Evolutionary conservation across 1,139 yeast species (phyloP), one percentile per base, ranked within the genome.

Genomic region (Ashbya aceris): DNA sequence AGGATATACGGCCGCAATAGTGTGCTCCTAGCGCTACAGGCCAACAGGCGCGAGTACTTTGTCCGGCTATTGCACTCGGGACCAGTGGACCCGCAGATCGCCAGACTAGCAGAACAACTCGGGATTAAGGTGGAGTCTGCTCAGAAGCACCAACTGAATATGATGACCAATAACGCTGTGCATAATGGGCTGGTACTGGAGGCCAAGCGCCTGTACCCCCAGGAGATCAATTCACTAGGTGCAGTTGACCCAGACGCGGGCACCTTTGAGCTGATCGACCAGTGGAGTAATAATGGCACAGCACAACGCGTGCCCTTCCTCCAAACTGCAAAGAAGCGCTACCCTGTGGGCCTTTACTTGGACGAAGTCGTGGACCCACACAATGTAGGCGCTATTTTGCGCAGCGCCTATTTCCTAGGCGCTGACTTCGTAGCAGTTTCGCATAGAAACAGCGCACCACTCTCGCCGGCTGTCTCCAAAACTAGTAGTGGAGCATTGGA

Each of bases 401-500:
- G 97, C 55, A 75, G 89, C 1, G 93, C 95, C 0, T 83, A 78
- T 61, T 87, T 73, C 61, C 68, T 87, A 33, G 96, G 96, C 2
- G 95, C 74, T 1, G 96, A 87, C 61, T 83, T 85, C 53, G 67
- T 87, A 10, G 76, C 83, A 2, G 65, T 83, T 39, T 83, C 95
- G 2, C 76, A 74, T 35, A 75, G 73, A 47, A 81, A 84, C 55
- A 76, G 85, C 51, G 86, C 96, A 1, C 73, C 79, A 23, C 60
- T 87, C 47, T 46, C 59, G 1, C 86, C 95, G 0, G 81, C 75
- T 1, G 89, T 87, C 1, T 74, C 79, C 29, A 89, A 87, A 58
- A 78, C 94, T 0, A 75, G 94, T 7, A 83, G 86, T 3, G 97
- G 97, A n/a, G 91, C 96, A 0, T 65, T 84, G 47, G 97, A 89